These are phyloP conservation scores for Trametes pubescens DNA, from an alignment of 1,284 basidiomycete species.

Conservation along the genomic window DNA sequence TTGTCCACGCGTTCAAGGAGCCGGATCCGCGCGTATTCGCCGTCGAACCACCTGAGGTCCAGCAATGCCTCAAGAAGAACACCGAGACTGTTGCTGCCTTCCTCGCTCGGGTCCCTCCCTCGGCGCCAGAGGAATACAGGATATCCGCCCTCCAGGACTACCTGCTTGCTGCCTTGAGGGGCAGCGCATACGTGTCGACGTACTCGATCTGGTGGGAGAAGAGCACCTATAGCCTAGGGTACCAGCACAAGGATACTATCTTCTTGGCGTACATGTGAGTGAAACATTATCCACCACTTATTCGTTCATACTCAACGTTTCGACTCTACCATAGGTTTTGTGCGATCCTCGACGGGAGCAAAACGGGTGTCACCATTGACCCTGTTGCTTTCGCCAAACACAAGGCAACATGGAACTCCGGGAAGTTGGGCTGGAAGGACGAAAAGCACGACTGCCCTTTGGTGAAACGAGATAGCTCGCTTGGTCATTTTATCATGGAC, in stretches of 20 bases:
- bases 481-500: conserved; percentile 61
- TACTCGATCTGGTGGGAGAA: conserved; percentile 67
- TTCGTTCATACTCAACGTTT: not conserved
- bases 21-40: conserved; percentile 53
- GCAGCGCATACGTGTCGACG: conserved; percentile 56
- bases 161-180: conserved; percentile 56
- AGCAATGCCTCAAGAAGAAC: conserved; percentile 49
- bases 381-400: conserved; percentile 41
- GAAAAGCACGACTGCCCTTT: conserved; percentile 24
- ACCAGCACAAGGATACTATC: conserved; percentile 55
- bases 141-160: conserved; percentile 54
- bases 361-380: conserved; percentile 62
- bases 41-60: conserved; percentile 52
- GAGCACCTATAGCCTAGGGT: conserved; percentile 59
- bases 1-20: conserved; percentile 60
- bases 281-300: not conserved
- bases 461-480: conserved; percentile 2
- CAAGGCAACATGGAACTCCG: conserved; percentile 19
- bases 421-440: conserved; percentile 49
- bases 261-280: conserved; percentile 68
- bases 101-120: conserved; percentile 25
- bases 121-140: conserved; percentile 30
- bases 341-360: conserved; percentile 63
- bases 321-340: conserved; percentile 55
- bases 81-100: conserved; percentile 56